phyloP scores from a whole-genome alignment of 306 rosid genomes.

The Hippophae gyantsensis region DNA sequence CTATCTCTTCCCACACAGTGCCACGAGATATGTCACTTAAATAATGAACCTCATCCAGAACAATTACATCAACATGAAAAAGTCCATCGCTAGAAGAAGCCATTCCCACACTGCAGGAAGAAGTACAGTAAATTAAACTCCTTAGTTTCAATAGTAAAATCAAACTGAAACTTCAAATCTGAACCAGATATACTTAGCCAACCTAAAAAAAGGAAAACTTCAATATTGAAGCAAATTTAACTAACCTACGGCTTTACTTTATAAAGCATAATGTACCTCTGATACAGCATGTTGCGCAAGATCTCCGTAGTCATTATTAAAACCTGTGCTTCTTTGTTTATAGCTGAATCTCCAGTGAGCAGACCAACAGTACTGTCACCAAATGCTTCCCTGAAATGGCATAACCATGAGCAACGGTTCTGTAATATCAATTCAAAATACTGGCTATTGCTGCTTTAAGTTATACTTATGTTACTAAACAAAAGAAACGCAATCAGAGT shows the following conservation, averaged over 20 bases:
- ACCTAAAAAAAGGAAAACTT: background rate
- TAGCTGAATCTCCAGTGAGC: slow-evolving; percentile 84
- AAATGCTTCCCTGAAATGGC: slow-evolving; percentile 65
- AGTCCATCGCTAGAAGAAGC: slow-evolving; percentile 70
- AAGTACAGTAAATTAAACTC: slow-evolving; percentile 8
- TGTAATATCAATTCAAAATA: too few relatives aligned
- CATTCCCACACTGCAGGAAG: slow-evolving; percentile 72
- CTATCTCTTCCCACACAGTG: slow-evolving; percentile 97
- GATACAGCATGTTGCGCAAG: slow-evolving; percentile 93
- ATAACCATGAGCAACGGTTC: slow-evolving; percentile 6
- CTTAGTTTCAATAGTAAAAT: slow-evolving; percentile 7
- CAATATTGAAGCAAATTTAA: background rate
- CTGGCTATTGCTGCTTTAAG: too few relatives aligned
- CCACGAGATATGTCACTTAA: slow-evolving; percentile 94
- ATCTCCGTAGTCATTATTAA: slow-evolving; percentile 96
- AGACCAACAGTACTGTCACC: slow-evolving; percentile 83
- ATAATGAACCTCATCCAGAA: slow-evolving; percentile 97
- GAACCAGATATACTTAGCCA: background rate
- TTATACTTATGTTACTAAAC: too few relatives aligned
- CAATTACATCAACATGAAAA: slow-evolving; percentile 79
- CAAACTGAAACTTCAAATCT: background rate
- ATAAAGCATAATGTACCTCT: slow-evolving; percentile 44
- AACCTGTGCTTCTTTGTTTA: slow-evolving; percentile 85
- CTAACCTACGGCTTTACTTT: background rate
- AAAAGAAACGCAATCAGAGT: too few relatives aligned